Evolutionary conservation across 139 green algal species (phyloP).

Genomic region (Picochlorum sp.): DNA sequence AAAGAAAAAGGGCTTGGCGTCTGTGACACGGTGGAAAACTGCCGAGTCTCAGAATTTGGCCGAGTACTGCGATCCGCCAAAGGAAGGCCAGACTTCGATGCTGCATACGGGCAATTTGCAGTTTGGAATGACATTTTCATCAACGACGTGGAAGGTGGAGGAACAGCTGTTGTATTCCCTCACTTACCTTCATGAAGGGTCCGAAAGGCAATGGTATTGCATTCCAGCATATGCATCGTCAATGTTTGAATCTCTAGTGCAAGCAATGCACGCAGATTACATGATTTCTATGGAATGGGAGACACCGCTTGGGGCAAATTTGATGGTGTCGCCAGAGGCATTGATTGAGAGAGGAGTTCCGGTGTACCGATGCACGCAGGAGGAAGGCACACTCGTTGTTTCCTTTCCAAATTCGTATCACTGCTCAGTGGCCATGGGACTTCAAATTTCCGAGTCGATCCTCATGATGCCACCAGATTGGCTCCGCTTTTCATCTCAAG

Average conservation of each 20-base stretch:
- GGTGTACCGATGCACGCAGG: conserved; percentile 35
- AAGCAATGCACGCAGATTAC: conserved; percentile 58
- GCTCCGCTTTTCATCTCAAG: conserved; percentile 47
- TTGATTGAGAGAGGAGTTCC: conserved; percentile 46
- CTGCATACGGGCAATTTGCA: conserved; percentile 38
- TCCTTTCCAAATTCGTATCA: conserved; percentile 77
- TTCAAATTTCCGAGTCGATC: conserved; percentile 69
- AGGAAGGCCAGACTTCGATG: conserved; percentile 14
- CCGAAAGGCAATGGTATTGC: conserved; percentile 52
- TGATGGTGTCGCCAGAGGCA: conserved; percentile 50
- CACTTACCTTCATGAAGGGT: conserved; percentile 82
- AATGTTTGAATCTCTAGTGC: conserved; percentile 58
- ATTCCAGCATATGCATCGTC: conserved; percentile 55
- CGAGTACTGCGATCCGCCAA: conserved; percentile 50
- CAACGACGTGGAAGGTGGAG: conserved; percentile 81
- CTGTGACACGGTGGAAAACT: conserved; percentile 36
- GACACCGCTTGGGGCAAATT: conserved; percentile 74
- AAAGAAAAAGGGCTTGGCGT: conserved; percentile 48
- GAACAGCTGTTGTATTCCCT: conserved; percentile 88
- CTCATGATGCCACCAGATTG: conserved; percentile 78
- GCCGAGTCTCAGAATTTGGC: conserved; percentile 40
- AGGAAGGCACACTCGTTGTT: conserved; percentile 70
- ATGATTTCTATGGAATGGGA: conserved; percentile 29
- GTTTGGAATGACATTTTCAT: conserved; percentile 66
- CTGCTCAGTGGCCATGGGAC: conserved; percentile 51